phyloP scores from a whole-genome alignment of 1,284 basidiomycete genomes.

The Phlebopus sp. region DNA sequence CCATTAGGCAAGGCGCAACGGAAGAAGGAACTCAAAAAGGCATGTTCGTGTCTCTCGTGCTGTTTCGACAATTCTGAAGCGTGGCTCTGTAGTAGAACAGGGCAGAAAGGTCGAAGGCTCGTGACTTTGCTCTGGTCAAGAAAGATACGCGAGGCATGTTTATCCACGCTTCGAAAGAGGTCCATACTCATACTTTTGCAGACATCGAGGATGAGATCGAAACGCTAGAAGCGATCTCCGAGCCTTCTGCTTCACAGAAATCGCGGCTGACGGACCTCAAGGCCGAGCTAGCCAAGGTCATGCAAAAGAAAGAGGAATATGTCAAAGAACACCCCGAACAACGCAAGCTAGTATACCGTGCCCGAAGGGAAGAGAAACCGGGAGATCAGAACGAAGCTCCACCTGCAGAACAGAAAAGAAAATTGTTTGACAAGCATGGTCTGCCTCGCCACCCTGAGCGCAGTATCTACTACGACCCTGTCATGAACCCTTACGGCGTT shows the following conservation, averaged over 20 bases:
- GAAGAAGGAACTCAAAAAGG: constrained; percentile 91
- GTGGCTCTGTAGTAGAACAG: constrained; percentile 77
- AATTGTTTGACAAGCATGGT: constrained; percentile 78
- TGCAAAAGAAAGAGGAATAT: constrained; percentile 86
- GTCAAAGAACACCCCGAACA: constrained; percentile 90
- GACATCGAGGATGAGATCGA: constrained; percentile 72
- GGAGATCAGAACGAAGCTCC: constrained; percentile 45
- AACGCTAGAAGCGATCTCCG: constrained; percentile 50
- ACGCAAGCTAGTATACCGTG: constrained; percentile 69
- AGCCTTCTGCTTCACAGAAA: constrained; percentile 48
- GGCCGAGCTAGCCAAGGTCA: constrained; percentile 75
- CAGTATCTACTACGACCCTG: constrained; percentile 89
- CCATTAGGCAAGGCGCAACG: constrained; percentile 76
- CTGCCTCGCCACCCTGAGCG: constrained; percentile 82
- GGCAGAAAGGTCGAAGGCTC: constrained; percentile 68
- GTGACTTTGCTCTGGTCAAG: constrained; percentile 83
- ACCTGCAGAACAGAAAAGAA: constrained; percentile 49
- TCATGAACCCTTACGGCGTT: constrained; percentile 94
- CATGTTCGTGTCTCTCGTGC: constrained; percentile 28
- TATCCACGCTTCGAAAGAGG: too few species aligned
- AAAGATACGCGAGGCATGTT: constrained; percentile 75
- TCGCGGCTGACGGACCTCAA: constrained; percentile 64
- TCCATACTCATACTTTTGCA: constrained; percentile 25
- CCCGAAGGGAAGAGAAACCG: constrained; percentile 43
- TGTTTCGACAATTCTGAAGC: constrained; percentile 7